These are phyloP conservation scores for Diatrype stigma DNA, from an alignment of 2,329 filamentous ascomycete genomes.

Conservation along the genomic window DNA sequence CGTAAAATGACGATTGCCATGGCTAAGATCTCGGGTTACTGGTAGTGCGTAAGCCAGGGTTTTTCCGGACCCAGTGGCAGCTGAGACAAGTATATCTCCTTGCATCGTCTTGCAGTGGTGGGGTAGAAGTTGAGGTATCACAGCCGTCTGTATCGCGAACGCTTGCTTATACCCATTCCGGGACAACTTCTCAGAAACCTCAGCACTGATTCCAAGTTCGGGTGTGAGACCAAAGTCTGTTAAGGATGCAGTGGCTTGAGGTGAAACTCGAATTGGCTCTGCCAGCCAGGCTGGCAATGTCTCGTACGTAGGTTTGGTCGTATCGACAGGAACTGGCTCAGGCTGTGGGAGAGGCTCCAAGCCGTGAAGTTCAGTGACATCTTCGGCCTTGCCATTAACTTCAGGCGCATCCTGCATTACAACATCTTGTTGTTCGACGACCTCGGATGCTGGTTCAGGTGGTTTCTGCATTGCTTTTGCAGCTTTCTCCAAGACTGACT, in stretches of 20 bases:
- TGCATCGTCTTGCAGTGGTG: constrained; percentile 53
- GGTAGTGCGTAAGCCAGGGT: constrained; percentile 89
- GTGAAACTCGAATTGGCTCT: constrained; percentile 65
- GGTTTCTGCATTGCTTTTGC: constrained; percentile 50
- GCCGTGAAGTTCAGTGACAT: constrained; percentile 53
- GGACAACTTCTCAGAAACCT: constrained; percentile 58
- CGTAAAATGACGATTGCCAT: constrained; percentile 49
- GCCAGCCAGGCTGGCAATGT: constrained; percentile 79
- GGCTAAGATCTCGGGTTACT: constrained; percentile 71
- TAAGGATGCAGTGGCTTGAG: constrained; percentile 59
- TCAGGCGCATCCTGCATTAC: constrained; percentile 27
- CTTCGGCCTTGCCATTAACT: neutral
- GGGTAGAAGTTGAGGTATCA: constrained; percentile 73
- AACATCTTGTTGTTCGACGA: constrained; percentile 23
- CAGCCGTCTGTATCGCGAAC: constrained; percentile 74
- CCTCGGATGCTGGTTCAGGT: constrained; percentile 32
- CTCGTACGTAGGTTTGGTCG: constrained; percentile 64
- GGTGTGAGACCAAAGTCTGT: constrained; percentile 32
- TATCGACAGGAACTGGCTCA: constrained; percentile 52
- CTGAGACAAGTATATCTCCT: constrained; percentile 84
- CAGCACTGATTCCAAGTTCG: constrained; percentile 58
- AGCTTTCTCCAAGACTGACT: constrained; percentile 50
- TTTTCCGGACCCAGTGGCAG: constrained; percentile 93
- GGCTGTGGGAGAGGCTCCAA: constrained; percentile 81
- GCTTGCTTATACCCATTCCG: constrained; percentile 67